These are phyloP conservation scores for Penicillium cataractarum DNA, from an alignment of 495 filamentous ascomycete species.

Conservation along the genomic window DNA sequence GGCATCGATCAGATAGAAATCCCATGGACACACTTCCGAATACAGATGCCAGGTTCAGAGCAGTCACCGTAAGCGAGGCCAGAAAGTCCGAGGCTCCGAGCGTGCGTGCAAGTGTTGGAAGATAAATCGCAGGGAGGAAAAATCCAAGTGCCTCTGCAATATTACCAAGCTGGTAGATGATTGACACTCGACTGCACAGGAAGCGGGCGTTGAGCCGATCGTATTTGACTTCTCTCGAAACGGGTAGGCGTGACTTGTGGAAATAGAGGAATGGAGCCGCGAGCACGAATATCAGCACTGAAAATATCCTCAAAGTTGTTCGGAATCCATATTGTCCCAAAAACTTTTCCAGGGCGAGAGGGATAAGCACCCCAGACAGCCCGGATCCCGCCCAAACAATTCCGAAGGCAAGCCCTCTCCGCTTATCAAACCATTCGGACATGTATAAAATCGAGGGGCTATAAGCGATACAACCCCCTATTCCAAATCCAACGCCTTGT, in stretches of 20 bases:
- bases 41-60: constrained; percentile 57
- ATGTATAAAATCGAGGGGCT: constrained; percentile 52
- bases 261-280: constrained; percentile 59
- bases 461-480: constrained; percentile 53
- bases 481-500: constrained; percentile 54
- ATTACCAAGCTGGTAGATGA: constrained; percentile 55
- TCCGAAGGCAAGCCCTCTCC: constrained; percentile 53
- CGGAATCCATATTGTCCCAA: constrained; percentile 54
- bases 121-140: constrained; percentile 63
- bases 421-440: constrained; percentile 56
- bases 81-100: constrained; percentile 40
- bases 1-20: constrained; percentile 54
- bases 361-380: constrained; percentile 46
- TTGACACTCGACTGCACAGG: constrained; percentile 48
- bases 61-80: constrained; percentile 47
- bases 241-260: constrained; percentile 57
- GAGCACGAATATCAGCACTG: constrained; percentile 46
- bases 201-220: constrained; percentile 44
- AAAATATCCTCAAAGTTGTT: constrained; percentile 55
- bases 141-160: constrained; percentile 60
- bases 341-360: constrained; percentile 51
- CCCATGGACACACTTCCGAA: constrained; percentile 63
- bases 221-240: constrained; percentile 25
- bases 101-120: constrained; percentile 57
- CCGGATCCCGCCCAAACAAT: constrained; percentile 54